Evolutionary conservation across 495 filamentous ascomycete species (phyloP).

Genomic region (Hypoxylon subgilvum): DNA sequence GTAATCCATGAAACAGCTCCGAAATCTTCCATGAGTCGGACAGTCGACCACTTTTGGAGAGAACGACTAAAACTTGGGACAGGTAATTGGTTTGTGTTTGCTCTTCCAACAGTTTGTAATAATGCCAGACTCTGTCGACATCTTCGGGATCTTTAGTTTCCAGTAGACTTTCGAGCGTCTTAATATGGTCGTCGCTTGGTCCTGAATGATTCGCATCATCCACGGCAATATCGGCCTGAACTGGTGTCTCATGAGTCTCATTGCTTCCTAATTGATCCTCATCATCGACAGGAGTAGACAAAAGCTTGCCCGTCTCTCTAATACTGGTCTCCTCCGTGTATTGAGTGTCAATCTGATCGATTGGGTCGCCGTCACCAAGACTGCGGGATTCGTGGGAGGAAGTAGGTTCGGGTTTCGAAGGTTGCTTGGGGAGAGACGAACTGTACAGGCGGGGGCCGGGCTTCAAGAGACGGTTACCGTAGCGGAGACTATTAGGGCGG

Average conservation of each 20-base stretch:
- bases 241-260: neutral
- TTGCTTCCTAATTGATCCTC: neutral
- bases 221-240: neutral
- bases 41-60: constrained; percentile 29
- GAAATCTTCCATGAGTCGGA: constrained; percentile 41
- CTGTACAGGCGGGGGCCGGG: constrained; percentile 34
- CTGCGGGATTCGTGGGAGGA: neutral
- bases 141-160: constrained; percentile 6
- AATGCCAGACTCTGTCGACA: constrained; percentile 29
- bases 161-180: constrained; percentile 21
- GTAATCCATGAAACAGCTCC: constrained; percentile 35
- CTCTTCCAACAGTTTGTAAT: constrained; percentile 30
- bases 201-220: neutral
- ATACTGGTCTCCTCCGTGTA: neutral
- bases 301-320: neutral
- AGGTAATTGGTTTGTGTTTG: constrained; percentile 11
- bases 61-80: constrained; percentile 21
- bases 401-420: neutral
- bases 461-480: constrained; percentile 10
- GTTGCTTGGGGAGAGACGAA: constrained; percentile 22
- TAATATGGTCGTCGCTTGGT: neutral
- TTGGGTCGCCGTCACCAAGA: neutral
- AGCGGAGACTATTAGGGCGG: constrained; percentile 18
- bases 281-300: neutral
- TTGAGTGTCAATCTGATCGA: neutral